phyloP scores from a whole-genome alignment of 2,329 filamentous ascomycete genomes.

The Aspergillus sergii region DNA sequence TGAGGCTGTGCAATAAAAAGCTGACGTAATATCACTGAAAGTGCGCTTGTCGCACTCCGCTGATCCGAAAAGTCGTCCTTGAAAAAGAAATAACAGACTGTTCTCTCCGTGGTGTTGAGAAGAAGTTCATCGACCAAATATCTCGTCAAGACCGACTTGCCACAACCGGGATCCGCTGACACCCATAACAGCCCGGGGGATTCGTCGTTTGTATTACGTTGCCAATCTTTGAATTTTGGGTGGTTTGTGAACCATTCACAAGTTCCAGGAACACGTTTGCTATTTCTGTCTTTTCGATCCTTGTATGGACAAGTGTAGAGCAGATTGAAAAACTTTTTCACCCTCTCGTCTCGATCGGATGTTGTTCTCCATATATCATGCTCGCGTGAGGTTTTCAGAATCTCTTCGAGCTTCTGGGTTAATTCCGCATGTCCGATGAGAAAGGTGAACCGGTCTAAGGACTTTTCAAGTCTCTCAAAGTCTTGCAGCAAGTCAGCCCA shows the following conservation, averaged over 20 bases:
- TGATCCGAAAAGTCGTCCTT: constrained; percentile 46
- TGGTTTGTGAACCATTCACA: constrained; percentile 36
- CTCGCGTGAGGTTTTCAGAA: background rate
- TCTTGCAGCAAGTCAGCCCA: constrained; percentile 9
- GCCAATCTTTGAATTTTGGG: constrained; percentile 28
- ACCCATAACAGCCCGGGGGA: constrained; percentile 28
- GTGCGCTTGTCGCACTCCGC: constrained; percentile 29
- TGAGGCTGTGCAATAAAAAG: constrained; percentile 31
- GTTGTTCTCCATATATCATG: background rate
- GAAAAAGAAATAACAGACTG: constrained; percentile 48
- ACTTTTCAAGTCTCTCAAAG: constrained; percentile 2
- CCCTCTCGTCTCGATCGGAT: constrained; percentile 3
- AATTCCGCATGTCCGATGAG: background rate
- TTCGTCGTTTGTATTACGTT: constrained; percentile 1
- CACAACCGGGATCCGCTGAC: constrained; percentile 32
- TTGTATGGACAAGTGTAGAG: constrained; percentile 17
- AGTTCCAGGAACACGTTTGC: constrained; percentile 28
- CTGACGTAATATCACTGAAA: constrained; percentile 43
- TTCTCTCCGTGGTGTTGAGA: background rate
- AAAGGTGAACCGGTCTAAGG: background rate
- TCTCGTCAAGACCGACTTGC: constrained; percentile 29
- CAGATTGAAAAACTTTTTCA: background rate
- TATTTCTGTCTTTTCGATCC: constrained; percentile 15
- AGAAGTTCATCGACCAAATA: constrained; percentile 19
- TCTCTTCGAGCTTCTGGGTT: background rate